Evolutionary conservation across 805 yeast genomes (phyloP), one percentile per base, ranked within the genome.

Genomic region (Pichia californica): DNA sequence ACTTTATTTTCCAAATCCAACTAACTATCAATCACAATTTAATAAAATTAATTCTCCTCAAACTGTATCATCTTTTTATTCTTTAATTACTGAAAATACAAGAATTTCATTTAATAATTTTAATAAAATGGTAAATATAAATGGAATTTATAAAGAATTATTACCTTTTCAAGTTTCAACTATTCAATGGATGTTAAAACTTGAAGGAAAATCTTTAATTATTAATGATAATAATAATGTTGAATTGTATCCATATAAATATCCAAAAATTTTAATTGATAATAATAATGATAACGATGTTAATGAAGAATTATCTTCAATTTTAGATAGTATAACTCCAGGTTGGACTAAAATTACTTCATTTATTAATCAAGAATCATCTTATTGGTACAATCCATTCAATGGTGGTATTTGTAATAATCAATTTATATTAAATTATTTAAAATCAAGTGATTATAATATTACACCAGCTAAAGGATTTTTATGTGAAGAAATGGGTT

Each of bases 401-500:
- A 75, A 76, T 3, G 77, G 76, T 1, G 74, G 74, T 45, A 43
- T 79, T 0, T 59, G 71, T 32, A 56, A 70, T 5, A 52, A 60
- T 6, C 39, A 43, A 1, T 56, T 61, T 19, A 66, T 71, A 1
- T 38, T 62, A 3, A 40, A 56, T 4, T 66, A 55, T 21, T 30
- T 46, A 2, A 20, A 41, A 23, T 23, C 47, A 2, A 36, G 26
- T 0, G 41, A 52, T 1, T 40, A 40, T 15, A 21, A 36, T 4
- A 43, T 37, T 9, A 52, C 54, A 7, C 54, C 56, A 3, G 80
- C 75, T 0, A 69, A 72, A 40, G 96, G 94, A 0, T 64, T 93
- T 7, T 61, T 93, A 28, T 83, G 93, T 1, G 99, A 91, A 55
- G 99, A 93, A 61, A 93, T 93, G 99, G 99, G 99, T 0, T 70